A percentile compares a stretch with the other conserved stretches of the same genome.
Conservation (phyloP, 345 rosid species). For the Syzygium aqueum region DNA sequence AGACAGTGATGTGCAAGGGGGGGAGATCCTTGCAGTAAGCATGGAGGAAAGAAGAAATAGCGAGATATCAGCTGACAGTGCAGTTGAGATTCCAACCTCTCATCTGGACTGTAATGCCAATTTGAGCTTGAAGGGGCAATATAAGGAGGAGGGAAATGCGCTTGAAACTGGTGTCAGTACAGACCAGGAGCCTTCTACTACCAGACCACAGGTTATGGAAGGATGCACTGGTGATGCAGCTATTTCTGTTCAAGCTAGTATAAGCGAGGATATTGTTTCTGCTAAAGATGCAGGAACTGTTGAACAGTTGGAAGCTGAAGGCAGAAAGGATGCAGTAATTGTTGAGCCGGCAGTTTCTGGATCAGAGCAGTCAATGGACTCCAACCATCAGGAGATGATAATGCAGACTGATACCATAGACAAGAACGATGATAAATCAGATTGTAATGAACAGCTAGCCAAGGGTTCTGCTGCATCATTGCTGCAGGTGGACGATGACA, state of each 20-base stretch:
- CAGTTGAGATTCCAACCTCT: background rate
- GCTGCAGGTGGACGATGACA: slow-evolving; percentile 8
- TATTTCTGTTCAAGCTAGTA: slow-evolving; percentile 8
- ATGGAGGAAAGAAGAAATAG: slow-evolving; percentile 10
- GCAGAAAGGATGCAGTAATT: background rate
- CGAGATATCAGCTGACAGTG: slow-evolving; percentile 9
- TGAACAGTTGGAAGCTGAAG: slow-evolving; percentile 10
- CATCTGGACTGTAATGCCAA: background rate
- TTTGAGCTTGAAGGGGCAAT: background rate
- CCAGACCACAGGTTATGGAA: slow-evolving; percentile 17
- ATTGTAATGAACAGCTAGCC: slow-evolving; percentile 8
- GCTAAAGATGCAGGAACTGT: slow-evolving; percentile 7
- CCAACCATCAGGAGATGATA: background rate
- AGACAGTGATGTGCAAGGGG: slow-evolving; percentile 2
- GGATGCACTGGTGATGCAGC: slow-evolving; percentile 13
- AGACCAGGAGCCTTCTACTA: slow-evolving; percentile 17
- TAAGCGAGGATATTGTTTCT: slow-evolving; percentile 10
- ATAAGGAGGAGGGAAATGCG: background rate
- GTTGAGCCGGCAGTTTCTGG: background rate
- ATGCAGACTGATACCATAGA: background rate
- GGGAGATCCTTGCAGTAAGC: slow-evolving; percentile 1
- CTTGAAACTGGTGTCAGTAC: background rate
- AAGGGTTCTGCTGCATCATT: slow-evolving; percentile 17
- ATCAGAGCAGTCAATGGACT: background rate
- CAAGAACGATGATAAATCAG: slow-evolving; percentile 12